A percentile compares a stretch with the other conserved stretches of the same genome.
phyloP scores from a whole-genome alignment of 2,329 filamentous ascomycete species.

The Alternaria triticina region DNA sequence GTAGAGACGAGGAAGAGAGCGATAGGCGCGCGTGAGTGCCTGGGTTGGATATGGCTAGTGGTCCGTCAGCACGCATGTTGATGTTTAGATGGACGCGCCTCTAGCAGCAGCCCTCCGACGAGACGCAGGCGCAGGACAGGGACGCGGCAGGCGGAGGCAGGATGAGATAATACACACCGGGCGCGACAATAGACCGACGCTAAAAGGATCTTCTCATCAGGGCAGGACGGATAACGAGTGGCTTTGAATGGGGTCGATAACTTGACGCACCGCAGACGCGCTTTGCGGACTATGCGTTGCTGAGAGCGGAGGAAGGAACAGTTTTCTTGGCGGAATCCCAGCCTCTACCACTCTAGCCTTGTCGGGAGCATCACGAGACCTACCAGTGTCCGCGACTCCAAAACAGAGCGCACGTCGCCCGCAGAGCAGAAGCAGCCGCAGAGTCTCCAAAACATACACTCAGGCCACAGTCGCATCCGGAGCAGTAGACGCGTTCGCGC shows the following conservation, averaged over 20 bases:
- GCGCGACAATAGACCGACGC: conserved; percentile 30
- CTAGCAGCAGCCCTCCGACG: conserved; percentile 22
- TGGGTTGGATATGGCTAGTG: conserved; percentile 34
- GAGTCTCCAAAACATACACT: not conserved
- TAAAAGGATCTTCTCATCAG: conserved; percentile 37
- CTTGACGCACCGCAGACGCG: conserved; percentile 41
- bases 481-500: conserved; percentile 29
- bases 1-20: conserved; percentile 6
- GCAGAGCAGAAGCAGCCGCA: conserved; percentile 3
- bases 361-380: conserved; percentile 21
- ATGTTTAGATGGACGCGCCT: conserved; percentile 38
- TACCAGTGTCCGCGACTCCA: conserved; percentile 18
- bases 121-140: conserved; percentile 22
- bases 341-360: conserved; percentile 15
- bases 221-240: conserved; percentile 31
- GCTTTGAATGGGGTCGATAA: conserved; percentile 38
- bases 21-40: conserved; percentile 29
- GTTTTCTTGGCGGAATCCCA: conserved; percentile 11
- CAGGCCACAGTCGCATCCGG: conserved; percentile 6
- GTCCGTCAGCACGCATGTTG: conserved; percentile 39
- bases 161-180: conserved; percentile 27
- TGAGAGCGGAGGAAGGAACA: conserved; percentile 27
- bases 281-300: conserved; percentile 45
- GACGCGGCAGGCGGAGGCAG: conserved; percentile 17
- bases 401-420: conserved; percentile 10